Conservation (phyloP, 2,329 filamentous ascomycete species). For the Graphilbum fragrans region DNA sequence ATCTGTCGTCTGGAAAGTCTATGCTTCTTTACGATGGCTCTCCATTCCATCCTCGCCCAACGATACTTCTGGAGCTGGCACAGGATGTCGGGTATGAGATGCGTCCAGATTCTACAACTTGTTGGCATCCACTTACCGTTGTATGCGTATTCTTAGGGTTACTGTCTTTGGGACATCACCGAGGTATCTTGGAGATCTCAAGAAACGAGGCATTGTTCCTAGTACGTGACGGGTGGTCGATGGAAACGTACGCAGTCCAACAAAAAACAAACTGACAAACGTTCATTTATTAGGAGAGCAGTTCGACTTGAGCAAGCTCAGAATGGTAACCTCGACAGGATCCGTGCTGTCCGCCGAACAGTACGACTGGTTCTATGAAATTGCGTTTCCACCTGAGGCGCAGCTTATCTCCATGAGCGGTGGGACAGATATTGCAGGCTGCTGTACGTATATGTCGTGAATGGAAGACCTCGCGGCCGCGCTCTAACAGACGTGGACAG, state of each 20-base stretch:
- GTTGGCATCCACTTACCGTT: background rate
- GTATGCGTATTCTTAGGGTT: conserved; percentile 1
- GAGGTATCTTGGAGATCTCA: conserved; percentile 29
- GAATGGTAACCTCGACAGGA: conserved; percentile 29
- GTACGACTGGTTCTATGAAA: conserved; percentile 29
- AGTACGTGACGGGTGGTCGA: conserved; percentile 15
- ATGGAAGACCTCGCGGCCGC: no score
- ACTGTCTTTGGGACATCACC: conserved; percentile 26
- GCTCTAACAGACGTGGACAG: background rate
- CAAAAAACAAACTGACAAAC: background rate
- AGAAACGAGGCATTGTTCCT: conserved; percentile 20
- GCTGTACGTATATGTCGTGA: conserved; percentile 22
- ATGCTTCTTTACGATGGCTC: conserved; percentile 12
- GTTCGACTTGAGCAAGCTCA: background rate
- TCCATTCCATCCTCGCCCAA: conserved; percentile 7
- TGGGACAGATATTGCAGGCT: conserved; percentile 33
- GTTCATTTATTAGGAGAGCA: background rate
- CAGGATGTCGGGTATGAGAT: conserved; percentile 7
- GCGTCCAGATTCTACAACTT: background rate
- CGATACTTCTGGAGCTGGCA: conserved; percentile 5
- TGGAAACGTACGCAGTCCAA: background rate
- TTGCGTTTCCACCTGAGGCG: conserved; percentile 20
- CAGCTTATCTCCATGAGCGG: conserved; percentile 30
- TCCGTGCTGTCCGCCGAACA: conserved; percentile 27
- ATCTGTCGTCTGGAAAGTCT: conserved; percentile 5